Base-by-base conservation (phyloP, 2,329 filamentous ascomycete species). In the Xylaria sp. region DNA sequence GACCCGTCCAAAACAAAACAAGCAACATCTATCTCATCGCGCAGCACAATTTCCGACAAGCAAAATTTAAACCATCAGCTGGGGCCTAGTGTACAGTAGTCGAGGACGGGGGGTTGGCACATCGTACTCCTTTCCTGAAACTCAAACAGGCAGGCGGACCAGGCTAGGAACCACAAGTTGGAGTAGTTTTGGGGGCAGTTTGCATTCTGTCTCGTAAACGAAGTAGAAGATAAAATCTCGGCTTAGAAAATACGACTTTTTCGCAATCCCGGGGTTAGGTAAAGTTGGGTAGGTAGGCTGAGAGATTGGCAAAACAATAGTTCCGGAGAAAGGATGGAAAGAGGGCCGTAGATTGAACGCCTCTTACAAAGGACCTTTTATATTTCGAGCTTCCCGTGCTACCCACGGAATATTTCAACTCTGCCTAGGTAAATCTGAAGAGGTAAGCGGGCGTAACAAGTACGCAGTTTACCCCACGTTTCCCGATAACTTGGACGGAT, bases 381-480 rank as follows among this genome's bases (percentile, higher is more conserved):
- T 58, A 46, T 31, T 46, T 20, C 61, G 61, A 57, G 52, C 9
- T 48, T 57, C 52, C 41, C 52, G 61, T 57, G 41, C 2, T 54
- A 54, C 33, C 20, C 55, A 41, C 55, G 39, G 41, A 25, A 20
- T 57, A 25, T 39, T 31, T 10, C 3, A 10, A 8, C 36, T 33
- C 46, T 48, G 33, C 33, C 23, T 25, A 28, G 6, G 28, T 28
- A 28, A 28, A 28, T 28, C 23, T 23, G 46, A 48, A n/a, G 7
- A 23, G n/a, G n/a, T 48, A 48, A 10, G 33, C 33, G 33, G 46
- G 46, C 46, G 15, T 8, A 23, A 3, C 23, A n/a, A 3, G 49
- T 25, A 55, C 1, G n/a, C 25, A 9, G 13, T 33, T 36, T 68
- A 64, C 66, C 61, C 66, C 66, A 68, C 61, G 61, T 61, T 64